phyloP scores from a whole-genome alignment of 2,329 filamentous ascomycete species.

The Penicillium occitanis region DNA sequence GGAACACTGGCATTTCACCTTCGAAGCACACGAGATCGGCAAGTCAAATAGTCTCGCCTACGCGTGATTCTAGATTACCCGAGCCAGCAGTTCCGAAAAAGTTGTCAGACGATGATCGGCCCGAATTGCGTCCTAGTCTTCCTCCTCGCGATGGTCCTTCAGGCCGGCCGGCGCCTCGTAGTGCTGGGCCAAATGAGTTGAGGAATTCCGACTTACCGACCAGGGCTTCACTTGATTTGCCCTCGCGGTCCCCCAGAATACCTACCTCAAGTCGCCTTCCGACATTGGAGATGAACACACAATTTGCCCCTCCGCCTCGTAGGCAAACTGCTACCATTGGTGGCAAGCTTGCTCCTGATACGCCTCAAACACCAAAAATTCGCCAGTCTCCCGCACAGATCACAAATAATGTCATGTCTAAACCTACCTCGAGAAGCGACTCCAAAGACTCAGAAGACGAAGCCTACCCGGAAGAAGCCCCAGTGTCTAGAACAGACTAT shows the following conservation, averaged over 20 bases:
- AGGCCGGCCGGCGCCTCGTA: constrained; percentile 23
- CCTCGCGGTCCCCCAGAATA: constrained; percentile 19
- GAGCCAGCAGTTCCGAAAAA: constrained; percentile 46
- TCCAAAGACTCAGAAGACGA: constrained; percentile 55
- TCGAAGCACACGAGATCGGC: constrained; percentile 20
- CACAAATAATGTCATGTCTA: constrained; percentile 20
- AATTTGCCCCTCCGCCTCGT: constrained; percentile 36
- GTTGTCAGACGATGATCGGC: constrained; percentile 31
- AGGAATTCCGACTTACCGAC: constrained; percentile 9
- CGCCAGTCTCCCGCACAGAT: constrained; percentile 30
- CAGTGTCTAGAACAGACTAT: constrained; percentile 62
- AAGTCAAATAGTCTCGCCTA: constrained; percentile 34
- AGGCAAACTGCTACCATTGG: constrained; percentile 27
- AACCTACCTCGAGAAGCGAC: constrained; percentile 17
- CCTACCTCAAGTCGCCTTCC: constrained; percentile 24
- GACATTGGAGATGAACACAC: constrained; percentile 24
- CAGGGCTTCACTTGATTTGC: constrained; percentile 23
- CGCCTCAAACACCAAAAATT: constrained; percentile 24
- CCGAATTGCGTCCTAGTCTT: constrained; percentile 51
- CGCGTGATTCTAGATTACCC: constrained; percentile 35
- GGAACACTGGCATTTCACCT: neutral
- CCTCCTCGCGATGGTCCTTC: constrained; percentile 42
- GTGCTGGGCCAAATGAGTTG: constrained; percentile 8
- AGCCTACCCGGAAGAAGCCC: constrained; percentile 47
- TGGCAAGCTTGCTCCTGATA: constrained; percentile 22